These are phyloP conservation scores for Fusarium chaquense DNA, from an alignment of 2,329 filamentous ascomycete species.

Conservation along the genomic window DNA sequence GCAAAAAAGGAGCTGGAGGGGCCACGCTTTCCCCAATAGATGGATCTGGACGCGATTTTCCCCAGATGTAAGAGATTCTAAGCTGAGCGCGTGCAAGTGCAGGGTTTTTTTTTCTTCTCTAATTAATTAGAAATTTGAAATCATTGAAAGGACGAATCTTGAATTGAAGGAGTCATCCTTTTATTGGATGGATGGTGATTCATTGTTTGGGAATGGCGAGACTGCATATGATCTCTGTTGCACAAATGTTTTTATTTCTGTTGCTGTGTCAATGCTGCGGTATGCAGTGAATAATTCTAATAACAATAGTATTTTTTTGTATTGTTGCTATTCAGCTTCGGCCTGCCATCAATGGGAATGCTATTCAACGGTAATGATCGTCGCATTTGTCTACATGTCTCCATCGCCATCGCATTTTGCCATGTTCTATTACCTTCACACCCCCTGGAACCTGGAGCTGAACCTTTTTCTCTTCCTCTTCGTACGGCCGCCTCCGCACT, in stretches of 20 bases:
- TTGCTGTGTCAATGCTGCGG: neutral
- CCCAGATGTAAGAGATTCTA: slow-evolving; percentile 49
- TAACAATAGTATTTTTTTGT: neutral
- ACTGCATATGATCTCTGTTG: slow-evolving; percentile 19
- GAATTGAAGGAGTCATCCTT: slow-evolving; percentile 1
- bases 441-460: neutral
- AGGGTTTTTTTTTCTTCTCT: slow-evolving; percentile 16
- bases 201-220: neutral
- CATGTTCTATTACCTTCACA: slow-evolving; percentile 23
- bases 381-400: neutral
- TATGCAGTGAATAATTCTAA: neutral
- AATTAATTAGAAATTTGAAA: neutral
- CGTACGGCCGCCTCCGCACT: slow-evolving; percentile 29
- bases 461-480: too few relatives aligned
- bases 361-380: neutral
- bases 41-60: slow-evolving; percentile 43
- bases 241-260: neutral
- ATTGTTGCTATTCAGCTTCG: neutral
- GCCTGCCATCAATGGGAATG: neutral
- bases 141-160: neutral
- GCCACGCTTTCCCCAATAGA: slow-evolving; percentile 20
- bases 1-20: slow-evolving; percentile 36
- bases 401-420: slow-evolving; percentile 9
- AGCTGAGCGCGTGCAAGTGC: slow-evolving; percentile 26
- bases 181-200: neutral